Evolutionary conservation across 2,329 filamentous ascomycete genomes (phyloP).

Genomic region (Didymella keratinophila): DNA sequence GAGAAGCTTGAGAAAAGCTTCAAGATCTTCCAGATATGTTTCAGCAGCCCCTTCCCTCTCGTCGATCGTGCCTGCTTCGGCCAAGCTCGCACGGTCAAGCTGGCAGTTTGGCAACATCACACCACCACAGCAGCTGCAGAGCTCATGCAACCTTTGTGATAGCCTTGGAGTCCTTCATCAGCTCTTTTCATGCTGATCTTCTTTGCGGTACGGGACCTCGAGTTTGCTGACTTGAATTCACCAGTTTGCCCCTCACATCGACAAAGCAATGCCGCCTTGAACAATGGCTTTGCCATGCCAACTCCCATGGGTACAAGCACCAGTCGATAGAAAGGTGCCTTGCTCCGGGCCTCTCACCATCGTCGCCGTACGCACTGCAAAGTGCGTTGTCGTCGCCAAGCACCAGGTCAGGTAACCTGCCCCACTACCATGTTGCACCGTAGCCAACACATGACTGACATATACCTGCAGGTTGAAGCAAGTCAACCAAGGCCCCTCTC

Average conservation of each 20-base stretch:
- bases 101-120: background rate
- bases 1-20: background rate
- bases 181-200: background rate
- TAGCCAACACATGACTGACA: background rate
- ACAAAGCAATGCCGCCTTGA: background rate
- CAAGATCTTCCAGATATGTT: background rate
- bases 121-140: background rate
- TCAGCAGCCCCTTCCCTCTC: background rate
- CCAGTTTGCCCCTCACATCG: background rate
- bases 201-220: background rate
- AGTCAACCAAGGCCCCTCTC: background rate
- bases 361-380: background rate
- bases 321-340: background rate
- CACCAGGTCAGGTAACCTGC: background rate
- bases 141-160: background rate
- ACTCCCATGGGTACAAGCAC: background rate
- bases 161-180: background rate
- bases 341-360: background rate
- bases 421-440: background rate
- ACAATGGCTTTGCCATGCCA: background rate
- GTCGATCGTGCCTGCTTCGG: background rate
- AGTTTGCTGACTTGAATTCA: background rate
- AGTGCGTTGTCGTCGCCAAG: background rate
- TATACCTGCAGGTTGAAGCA: background rate
- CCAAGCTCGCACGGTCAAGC: background rate